Percentiles rank a stretch among this genome's conserved stretches.
Conservation (phyloP, 1,284 basidiomycete genomes). For the Chalciporus sp. region DNA sequence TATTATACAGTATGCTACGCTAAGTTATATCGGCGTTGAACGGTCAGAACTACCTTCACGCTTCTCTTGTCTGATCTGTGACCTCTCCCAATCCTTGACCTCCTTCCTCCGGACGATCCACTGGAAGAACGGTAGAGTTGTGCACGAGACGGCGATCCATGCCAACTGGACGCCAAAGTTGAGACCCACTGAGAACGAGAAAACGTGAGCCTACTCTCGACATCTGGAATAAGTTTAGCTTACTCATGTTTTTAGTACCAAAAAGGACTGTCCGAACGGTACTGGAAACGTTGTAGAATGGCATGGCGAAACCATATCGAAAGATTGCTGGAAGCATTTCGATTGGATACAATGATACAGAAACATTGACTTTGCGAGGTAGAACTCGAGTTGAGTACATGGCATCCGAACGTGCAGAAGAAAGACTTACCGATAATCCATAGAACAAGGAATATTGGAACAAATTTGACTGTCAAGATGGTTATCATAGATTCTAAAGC, state of each 20-base stretch:
- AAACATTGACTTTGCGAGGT: slow-evolving; percentile 58
- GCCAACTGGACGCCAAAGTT: slow-evolving; percentile 62
- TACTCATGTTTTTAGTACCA: slow-evolving; percentile 62
- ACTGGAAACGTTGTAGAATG: slow-evolving; percentile 71
- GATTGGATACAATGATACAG: slow-evolving; percentile 64
- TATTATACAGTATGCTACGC: not conserved
- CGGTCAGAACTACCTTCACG: not conserved
- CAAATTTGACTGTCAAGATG: slow-evolving; percentile 52
- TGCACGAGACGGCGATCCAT: slow-evolving; percentile 55
- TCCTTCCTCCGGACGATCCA: slow-evolving; percentile 37
- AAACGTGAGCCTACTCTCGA: slow-evolving; percentile 4
- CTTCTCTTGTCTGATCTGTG: slow-evolving; percentile 14
- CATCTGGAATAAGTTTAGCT: slow-evolving; percentile 20
- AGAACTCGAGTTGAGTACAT: not conserved
- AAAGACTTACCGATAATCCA: slow-evolving; percentile 63
- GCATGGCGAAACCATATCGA: slow-evolving; percentile 67
- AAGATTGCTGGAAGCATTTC: slow-evolving; percentile 68
- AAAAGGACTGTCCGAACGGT: slow-evolving; percentile 70
- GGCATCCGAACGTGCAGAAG: not conserved
- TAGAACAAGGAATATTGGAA: slow-evolving; percentile 62
- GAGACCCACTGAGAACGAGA: slow-evolving; percentile 46
- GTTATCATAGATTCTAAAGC: slow-evolving; percentile 66
- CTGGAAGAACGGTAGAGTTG: slow-evolving; percentile 53
- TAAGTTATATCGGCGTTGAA: not conserved
- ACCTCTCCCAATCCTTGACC: slow-evolving; percentile 26